Evolutionary conservation across 2,329 filamentous ascomycete genomes (phyloP), one percentile per base, ranked within the genome.

Genomic region (Colletotrichum eleusines): DNA sequence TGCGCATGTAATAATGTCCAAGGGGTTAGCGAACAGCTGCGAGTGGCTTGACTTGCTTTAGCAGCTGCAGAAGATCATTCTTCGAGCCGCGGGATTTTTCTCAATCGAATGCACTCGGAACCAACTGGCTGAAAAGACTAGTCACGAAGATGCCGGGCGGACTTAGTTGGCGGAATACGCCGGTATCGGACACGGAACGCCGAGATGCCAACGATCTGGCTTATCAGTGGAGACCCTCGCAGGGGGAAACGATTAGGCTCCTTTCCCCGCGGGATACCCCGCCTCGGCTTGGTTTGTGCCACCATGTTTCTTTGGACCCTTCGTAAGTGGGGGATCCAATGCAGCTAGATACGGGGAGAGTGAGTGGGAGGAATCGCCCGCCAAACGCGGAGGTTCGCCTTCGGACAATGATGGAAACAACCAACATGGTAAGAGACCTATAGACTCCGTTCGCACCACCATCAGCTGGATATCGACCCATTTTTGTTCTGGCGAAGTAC

Each of bases 401-500:
- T 16, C 35, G n/a, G 14, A 2, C 12, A 26, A 9, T 31, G 6
- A 1, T 0, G 50, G 40, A 16, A 8, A 31, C 38, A 31, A 18
- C 18, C 16, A 28, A n/a, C 12, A 46, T 35, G 9, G 50, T 20
- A 33, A 5, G 9, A 54, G 4, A 8, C 18, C 20, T 33, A 9
- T 20, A 9, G 2, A 1, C 16, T 46, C 23, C 33, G 51, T 38
- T 44, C 35, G 42, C 26, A 16, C 40, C 46, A 48, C 12, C 55
- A 55, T 66, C 63, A 31, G 54, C 63, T 33, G 40, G 46, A 66
- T 4, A 61, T 69, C 55, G 63, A 66, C 35, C 46, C 62, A 69
- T 53, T 33, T n/a, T 48, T 46, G 20, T 46, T 20, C 42, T 16
- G 26, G 14, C 16, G 5, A 42, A 14, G 38, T 66, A 31, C 26